Evolutionary conservation across 2,329 filamentous ascomycete species (phyloP), one percentile per base, ranked within the genome.

Genomic region (Xylaria polymorpha): DNA sequence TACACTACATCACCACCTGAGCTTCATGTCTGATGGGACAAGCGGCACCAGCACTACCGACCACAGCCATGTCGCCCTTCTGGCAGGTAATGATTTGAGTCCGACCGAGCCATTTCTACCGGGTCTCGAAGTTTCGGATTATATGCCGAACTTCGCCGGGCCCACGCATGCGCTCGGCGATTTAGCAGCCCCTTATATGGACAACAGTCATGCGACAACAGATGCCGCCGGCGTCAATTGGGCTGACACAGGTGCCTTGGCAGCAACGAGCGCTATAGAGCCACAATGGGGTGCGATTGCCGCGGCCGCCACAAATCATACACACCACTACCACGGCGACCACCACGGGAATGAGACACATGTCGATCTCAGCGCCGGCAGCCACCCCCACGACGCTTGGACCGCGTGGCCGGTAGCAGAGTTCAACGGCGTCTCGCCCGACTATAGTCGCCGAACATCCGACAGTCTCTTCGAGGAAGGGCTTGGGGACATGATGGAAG

Each of bases 1-100:
- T 39, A 71, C 70, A 2, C 70, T 77, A 2, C 74, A 77, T 25
- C 77, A 79, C 61, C 76, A 80, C 43, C 69, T 83, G 5, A 77
- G 78, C 69, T 84, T 83, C 73, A 76, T 80, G 61, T 80, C 81
- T 0, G 76, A 78, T 43, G 73, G 64, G 6, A 78, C 77, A 22
- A 72, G 76, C 7, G 77, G 79, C 50, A 77, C 73, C 12, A 74
- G 77, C n/a, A 68, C 72, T n/a, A 77, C 74, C 2, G 75, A 79
- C 25, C 76, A 77, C 22, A 74, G 70, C 1, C 69, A 66, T 18
- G 67, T 48, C 12, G 66, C 62, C 15, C 60, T 72, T 1, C 68
- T 71, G 6, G 58, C 60, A 20, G 39, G 65, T 41, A 66, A 48
- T 9, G 72, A 64, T 3, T 60, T 71, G 7, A 70, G 69, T 53